phyloP scores from a whole-genome alignment of 2,329 filamentous ascomycete species.

The Aspergillus neoniger region DNA sequence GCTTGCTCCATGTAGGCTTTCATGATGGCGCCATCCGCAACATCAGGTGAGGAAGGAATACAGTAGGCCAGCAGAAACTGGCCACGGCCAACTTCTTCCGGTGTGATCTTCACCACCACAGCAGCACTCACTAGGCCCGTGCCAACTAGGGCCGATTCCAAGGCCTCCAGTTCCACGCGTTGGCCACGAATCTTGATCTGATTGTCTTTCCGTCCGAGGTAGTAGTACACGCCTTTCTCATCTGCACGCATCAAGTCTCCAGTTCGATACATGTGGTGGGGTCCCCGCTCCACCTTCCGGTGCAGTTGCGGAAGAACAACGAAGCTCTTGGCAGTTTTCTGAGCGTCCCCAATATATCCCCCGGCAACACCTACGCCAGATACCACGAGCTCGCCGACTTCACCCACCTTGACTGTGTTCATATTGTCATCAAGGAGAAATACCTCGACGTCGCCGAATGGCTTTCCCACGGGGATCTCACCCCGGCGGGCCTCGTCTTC shows the following conservation, averaged over 20 bases:
- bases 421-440: constrained; percentile 19
- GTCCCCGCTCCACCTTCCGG: background rate
- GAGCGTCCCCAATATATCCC: constrained; percentile 62
- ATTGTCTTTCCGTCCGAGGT: constrained; percentile 51
- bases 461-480: constrained; percentile 44
- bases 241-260: constrained; percentile 20
- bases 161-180: constrained; percentile 56
- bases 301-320: constrained; percentile 67
- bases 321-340: constrained; percentile 70
- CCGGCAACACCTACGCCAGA: constrained; percentile 66
- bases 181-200: constrained; percentile 53
- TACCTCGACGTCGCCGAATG: constrained; percentile 15
- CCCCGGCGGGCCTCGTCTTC: constrained; percentile 16
- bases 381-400: constrained; percentile 26
- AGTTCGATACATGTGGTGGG: constrained; percentile 18
- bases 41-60: constrained; percentile 33
- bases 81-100: constrained; percentile 13
- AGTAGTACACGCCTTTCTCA: constrained; percentile 33
- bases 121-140: constrained; percentile 22
- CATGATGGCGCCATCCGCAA: constrained; percentile 15
- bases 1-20: background rate
- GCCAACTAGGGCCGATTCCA: constrained; percentile 13
- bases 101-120: constrained; percentile 16
- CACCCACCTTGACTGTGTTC: constrained; percentile 11
- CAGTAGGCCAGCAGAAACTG: constrained; percentile 25